phyloP scores from a whole-genome alignment of 306 rosid species.

The Vigna nakashimae region DNA sequence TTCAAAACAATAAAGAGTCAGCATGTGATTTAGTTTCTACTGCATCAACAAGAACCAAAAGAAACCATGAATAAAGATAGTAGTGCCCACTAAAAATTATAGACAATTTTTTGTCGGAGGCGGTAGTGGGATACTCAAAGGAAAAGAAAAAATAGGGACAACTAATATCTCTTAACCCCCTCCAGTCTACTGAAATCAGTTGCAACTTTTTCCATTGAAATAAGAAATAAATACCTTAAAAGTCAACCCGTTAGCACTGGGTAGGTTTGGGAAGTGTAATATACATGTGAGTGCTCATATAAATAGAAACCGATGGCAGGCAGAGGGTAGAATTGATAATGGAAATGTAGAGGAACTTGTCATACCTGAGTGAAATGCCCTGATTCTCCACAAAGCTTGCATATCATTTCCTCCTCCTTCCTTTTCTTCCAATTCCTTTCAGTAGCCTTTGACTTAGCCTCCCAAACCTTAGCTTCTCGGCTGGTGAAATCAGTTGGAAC shows the following conservation, averaged over 20 bases:
- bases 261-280: neutral
- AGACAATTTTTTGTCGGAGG: neutral
- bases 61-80: neutral
- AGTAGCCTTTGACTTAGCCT: conserved; percentile 98
- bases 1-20: neutral
- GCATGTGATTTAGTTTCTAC: neutral
- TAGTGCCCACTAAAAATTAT: conserved; percentile 19
- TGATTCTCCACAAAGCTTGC: conserved; percentile 93
- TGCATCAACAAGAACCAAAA: conserved; percentile 10
- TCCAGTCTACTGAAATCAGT: neutral
- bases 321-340: conserved; percentile 10
- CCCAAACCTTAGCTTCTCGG: conserved; percentile 99
- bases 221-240: conserved; percentile 10
- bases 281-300: neutral
- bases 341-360: conserved; percentile 3
- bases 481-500: conserved; percentile 98
- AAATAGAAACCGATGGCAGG: neutral
- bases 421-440: conserved; percentile 99
- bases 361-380: conserved; percentile 99
- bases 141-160: neutral
- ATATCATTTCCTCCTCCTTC: conserved; percentile 97
- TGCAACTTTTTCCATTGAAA: neutral
- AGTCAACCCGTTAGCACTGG: conserved; percentile 1
- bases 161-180: conserved; percentile 3
- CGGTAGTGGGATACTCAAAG: too few relatives aligned